Base-by-base conservation (phyloP, 1,139 yeast genomes). In the Nadsonia starkeyi-henricii region DNA sequence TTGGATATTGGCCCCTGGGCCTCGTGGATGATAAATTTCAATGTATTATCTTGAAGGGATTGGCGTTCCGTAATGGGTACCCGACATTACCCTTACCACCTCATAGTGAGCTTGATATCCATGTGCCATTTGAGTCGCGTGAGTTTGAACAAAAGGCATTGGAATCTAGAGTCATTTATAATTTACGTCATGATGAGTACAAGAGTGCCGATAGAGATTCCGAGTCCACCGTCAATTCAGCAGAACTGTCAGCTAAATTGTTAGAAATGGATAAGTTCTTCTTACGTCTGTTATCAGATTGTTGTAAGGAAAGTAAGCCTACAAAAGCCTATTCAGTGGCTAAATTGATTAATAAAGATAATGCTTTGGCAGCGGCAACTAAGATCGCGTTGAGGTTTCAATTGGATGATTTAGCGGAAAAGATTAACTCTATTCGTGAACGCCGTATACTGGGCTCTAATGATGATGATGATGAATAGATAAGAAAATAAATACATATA, bases 371-470 rank as follows among this genome's bases (percentile, higher is more conserved):
- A 51, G 96, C 96, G 0, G 96, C 96, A 1, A 70, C 77, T 23
- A 83, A 83, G 64, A 84, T 91, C 51, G 85, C 95, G 0, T 84
- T 84, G 57, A 74, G 95, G 56, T 78, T 85, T 58, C 88, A 82
- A 49, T 71, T 81, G 61, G 66, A 73, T 41, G 69, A 72, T 7
- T 68, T 91, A 57, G 88, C 86, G 1, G 77, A 74, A 50, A 78
- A 77, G 59, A 80, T 89, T 51, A 78, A 76, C 50, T 13, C 39
- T 5, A 33, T 33, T 15, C 39, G 39, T 33, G 39, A 33, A 33
- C 17, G 39, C 15, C 15, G 39, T 13, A 33, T 33, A 15, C 39
- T 33, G 3, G 39, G 17, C 17, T 7, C 15, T n/a, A 15, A 8
- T 13, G 17, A n/a, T 33, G 39, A n/a, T n/a, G 39, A 33, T 33